Percentiles rank a stretch among this genome's conserved stretches.
phyloP scores from a whole-genome alignment of 148 eudicot species.

The Pharnaceum exiguum region DNA sequence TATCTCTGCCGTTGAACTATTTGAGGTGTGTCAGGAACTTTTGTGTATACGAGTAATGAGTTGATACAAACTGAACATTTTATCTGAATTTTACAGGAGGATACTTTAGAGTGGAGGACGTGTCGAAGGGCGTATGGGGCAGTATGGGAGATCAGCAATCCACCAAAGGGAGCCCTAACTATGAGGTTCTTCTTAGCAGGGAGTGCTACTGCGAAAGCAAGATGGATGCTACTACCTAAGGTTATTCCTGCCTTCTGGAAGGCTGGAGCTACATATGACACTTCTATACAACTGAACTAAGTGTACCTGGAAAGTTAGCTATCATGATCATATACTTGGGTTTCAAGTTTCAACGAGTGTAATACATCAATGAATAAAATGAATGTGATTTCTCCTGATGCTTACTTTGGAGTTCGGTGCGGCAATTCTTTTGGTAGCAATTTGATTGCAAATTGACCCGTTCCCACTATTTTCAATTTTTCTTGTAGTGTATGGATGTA shows the following conservation, averaged over 20 bases:
- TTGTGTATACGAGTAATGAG: background rate
- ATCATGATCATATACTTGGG: no score
- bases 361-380: no score
- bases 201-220: slow-evolving; percentile 13
- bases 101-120: slow-evolving; percentile 51
- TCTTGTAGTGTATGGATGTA: no score
- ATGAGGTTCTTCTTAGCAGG: slow-evolving; percentile 37
- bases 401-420: no score
- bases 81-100: slow-evolving; percentile 27
- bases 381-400: no score
- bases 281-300: slow-evolving; percentile 28
- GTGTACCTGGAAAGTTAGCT: no score
- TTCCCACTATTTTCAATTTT: no score
- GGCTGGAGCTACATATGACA: slow-evolving; percentile 35
- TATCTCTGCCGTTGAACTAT: slow-evolving; percentile 41
- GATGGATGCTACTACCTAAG: slow-evolving; percentile 29
- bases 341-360: no score
- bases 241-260: slow-evolving; percentile 37
- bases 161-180: slow-evolving; percentile 40
- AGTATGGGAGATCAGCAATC: slow-evolving; percentile 59
- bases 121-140: slow-evolving; percentile 55
- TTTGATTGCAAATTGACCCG: no score
- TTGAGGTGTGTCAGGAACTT: slow-evolving; percentile 26
- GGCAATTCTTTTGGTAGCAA: no score
- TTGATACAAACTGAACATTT: background rate